These are phyloP conservation scores for Nicotiana otophora DNA, from an alignment of 257 asterid genomes.

Conservation along the genomic window DNA sequence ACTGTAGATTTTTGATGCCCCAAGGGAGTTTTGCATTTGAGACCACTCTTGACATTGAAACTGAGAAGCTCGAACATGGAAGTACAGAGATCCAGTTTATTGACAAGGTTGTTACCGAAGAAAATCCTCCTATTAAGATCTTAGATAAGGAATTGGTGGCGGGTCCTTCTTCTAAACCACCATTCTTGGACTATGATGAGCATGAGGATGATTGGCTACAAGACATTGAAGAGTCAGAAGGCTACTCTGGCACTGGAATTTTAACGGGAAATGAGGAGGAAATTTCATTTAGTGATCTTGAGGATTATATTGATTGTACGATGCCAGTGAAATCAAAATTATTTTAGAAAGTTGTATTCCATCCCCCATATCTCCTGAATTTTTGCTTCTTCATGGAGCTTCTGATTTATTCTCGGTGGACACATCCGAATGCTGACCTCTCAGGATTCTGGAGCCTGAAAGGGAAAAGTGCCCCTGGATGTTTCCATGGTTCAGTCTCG, in stretches of 20 bases:
- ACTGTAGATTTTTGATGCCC: constrained; percentile 21
- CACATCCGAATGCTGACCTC: too few relatives aligned
- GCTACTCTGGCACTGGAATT: constrained; percentile 35
- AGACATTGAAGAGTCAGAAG: constrained; percentile 65
- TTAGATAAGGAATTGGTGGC: constrained; percentile 41
- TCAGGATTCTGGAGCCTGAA: not conserved
- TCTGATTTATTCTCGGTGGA: not conserved
- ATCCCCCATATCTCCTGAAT: not conserved
- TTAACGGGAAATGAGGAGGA: constrained; percentile 58
- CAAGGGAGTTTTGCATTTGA: constrained; percentile 29
- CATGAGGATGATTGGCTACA: constrained; percentile 82
- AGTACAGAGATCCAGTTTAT: constrained; percentile 42
- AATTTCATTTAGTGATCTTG: constrained; percentile 93
- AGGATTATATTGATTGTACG: constrained; percentile 62
- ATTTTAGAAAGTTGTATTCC: not conserved
- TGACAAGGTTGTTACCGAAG: constrained; percentile 57
- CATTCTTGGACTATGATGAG: constrained; percentile 31
- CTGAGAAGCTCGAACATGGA: constrained; percentile 40
- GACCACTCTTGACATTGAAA: constrained; percentile 29
- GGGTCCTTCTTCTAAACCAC: constrained; percentile 37
- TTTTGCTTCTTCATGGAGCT: not conserved
- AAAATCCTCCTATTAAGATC: constrained; percentile 34
- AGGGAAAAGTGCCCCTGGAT: not conserved
- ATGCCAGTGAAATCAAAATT: constrained; percentile 41
- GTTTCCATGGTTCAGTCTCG: not conserved